Evolutionary conservation across 257 asterid species (phyloP), one percentile per base, ranked within the genome.

Genomic region (Mitragyna speciosa): DNA sequence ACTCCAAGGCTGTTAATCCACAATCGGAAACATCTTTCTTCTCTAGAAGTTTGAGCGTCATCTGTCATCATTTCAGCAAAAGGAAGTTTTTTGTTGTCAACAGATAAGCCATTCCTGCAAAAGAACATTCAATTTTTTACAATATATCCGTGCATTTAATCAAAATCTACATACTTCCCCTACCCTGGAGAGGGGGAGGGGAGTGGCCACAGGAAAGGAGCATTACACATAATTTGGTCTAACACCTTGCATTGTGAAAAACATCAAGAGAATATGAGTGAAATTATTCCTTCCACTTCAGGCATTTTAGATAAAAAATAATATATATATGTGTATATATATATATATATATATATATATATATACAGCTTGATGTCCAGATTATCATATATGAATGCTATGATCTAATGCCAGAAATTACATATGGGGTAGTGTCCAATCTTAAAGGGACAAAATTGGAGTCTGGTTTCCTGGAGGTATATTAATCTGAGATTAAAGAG

Each of bases 1-100:
- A 87, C 78, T 80, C 99, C 99, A 79, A 93, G 96, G 84, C 99
- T 93, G 89, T 93, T 95, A 76, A 95, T 90, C 99, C 99, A 95
- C 79, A 93, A 87, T 66, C 99, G 90, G 82, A 95, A 95, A 87
- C 99, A 95, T 86, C 97, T 95, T 85, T 92, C 99, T 84, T 95
- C 99, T 66, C 98, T 89, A 68, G 99, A 92, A 56, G 97, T 95
- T 87, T 93, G 90, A 84, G 87, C 92, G 87, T 95, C 99, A 83
- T 95, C 98, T 24, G 92, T 83, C 99, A 93, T 89, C 94, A 93
- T 93, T 86, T 89, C 94, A 64, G 99, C 94, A 65, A 90, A 92
- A 19, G 97, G 81, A 66, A 81, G 72, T 83, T 89, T 95, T 78
- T 83, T 77, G 79, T 75, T 86, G 85, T 95, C 97, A 45, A 63